These are phyloP conservation scores for Aaosphaeria pasadenensis DNA, from an alignment of 2,329 filamentous ascomycete genomes.

Conservation along the genomic window DNA sequence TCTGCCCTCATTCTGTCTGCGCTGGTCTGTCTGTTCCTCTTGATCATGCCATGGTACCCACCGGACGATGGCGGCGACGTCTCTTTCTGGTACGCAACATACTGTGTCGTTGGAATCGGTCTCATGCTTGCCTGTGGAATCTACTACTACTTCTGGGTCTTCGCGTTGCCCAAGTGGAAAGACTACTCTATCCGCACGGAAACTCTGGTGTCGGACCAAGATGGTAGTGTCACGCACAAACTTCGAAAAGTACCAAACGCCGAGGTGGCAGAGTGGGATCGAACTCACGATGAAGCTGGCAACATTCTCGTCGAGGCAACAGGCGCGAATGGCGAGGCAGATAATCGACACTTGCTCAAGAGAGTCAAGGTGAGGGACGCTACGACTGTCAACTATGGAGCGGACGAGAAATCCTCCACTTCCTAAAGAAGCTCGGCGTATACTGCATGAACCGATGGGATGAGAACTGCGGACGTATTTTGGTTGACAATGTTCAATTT, in stretches of 20 bases:
- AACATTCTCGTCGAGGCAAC: slow-evolving; percentile 14
- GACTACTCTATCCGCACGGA: slow-evolving; percentile 23
- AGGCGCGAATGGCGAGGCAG: background rate
- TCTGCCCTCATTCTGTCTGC: slow-evolving; percentile 21
- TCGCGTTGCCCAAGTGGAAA: slow-evolving; percentile 17
- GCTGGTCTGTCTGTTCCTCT: slow-evolving; percentile 38
- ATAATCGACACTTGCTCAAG: slow-evolving; percentile 8
- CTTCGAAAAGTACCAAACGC: slow-evolving; percentile 21
- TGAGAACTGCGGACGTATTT: too few relatives aligned
- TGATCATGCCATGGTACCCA: slow-evolving; percentile 71
- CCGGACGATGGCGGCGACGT: slow-evolving; percentile 62
- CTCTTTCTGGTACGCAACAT: slow-evolving; percentile 72
- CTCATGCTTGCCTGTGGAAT: slow-evolving; percentile 15
- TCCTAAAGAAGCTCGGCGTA: too few relatives aligned
- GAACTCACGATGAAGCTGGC: slow-evolving; percentile 25
- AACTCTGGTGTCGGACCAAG: slow-evolving; percentile 20
- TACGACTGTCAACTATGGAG: background rate
- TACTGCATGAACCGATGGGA: too few relatives aligned
- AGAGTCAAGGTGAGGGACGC: slow-evolving; percentile 11
- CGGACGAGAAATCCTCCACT: background rate
- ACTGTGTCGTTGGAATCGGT: slow-evolving; percentile 61
- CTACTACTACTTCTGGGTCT: slow-evolving; percentile 29
- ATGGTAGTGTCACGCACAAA: slow-evolving; percentile 25
- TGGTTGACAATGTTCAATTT: too few relatives aligned
- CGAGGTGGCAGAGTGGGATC: slow-evolving; percentile 27